These are phyloP conservation scores for Beauveria asiatica DNA, from an alignment of 2,329 filamentous ascomycete species.

Conservation along the genomic window DNA sequence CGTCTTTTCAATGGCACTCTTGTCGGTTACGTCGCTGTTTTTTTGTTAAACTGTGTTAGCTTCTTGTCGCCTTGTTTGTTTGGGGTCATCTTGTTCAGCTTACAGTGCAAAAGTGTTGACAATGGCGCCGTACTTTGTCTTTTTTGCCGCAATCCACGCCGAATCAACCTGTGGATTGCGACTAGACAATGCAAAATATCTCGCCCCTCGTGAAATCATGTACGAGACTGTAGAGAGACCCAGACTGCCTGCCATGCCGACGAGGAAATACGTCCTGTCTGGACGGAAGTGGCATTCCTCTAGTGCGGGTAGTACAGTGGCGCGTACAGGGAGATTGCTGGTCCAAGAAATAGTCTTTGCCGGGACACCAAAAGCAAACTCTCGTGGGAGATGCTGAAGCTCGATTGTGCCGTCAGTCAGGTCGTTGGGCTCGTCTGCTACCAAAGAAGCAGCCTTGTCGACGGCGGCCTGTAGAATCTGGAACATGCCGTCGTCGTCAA, in stretches of 20 bases:
- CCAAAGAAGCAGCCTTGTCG: not conserved
- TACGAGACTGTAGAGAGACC: constrained; percentile 28
- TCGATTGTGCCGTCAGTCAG: not conserved
- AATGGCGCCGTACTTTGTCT: not conserved
- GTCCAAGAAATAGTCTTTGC: not conserved
- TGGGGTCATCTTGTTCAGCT: not conserved
- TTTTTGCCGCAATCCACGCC: not conserved
- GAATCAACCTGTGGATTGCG: constrained; percentile 24
- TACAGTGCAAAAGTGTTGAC: constrained; percentile 4
- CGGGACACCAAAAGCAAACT: not conserved
- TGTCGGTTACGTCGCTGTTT: constrained; percentile 16
- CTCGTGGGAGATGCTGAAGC: not conserved
- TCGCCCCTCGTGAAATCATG: constrained; percentile 28
- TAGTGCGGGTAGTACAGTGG: not conserved
- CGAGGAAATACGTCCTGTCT: constrained; percentile 22
- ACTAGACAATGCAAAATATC: constrained; percentile 27
- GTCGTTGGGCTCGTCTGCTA: not conserved
- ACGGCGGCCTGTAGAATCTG: not conserved
- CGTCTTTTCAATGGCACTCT: constrained; percentile 2
- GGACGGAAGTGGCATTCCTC: not conserved
- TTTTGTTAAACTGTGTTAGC: not conserved
- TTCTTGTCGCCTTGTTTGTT: not conserved
- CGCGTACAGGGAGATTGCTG: not conserved
- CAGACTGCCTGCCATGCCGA: constrained; percentile 24
- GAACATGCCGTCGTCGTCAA: not conserved